Evolutionary conservation across 2,329 filamentous ascomycete genomes (phyloP).

Genomic region (Trichothecium roseum): DNA sequence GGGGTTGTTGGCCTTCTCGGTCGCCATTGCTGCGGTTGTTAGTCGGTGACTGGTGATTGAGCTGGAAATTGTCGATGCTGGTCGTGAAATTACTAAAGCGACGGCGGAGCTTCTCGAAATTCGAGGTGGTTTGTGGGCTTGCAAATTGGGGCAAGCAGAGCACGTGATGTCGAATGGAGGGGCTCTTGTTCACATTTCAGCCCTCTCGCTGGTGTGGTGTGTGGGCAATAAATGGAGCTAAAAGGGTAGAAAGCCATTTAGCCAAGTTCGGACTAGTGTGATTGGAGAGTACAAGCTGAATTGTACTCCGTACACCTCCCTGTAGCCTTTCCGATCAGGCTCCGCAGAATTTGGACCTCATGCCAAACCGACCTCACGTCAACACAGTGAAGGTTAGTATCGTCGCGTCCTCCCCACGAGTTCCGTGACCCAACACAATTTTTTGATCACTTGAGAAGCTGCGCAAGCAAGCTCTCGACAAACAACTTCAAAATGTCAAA

Average conservation of each 20-base stretch:
- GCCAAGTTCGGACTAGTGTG: constrained; percentile 14
- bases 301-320: constrained; percentile 15
- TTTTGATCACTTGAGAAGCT: constrained; percentile 29
- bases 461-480: constrained; percentile 17
- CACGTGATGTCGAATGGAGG: no score
- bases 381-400: constrained; percentile 26
- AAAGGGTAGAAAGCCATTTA: constrained; percentile 8
- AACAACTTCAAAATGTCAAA: constrained; percentile 32
- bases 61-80: constrained; percentile 17
- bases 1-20: constrained; percentile 90
- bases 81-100: constrained; percentile 13
- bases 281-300: constrained; percentile 14
- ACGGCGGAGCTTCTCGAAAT: constrained; percentile 15
- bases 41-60: constrained; percentile 19
- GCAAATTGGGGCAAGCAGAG: no score
- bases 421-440: constrained; percentile 29
- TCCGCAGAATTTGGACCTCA: constrained; percentile 34
- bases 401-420: constrained; percentile 25
- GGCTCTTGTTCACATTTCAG: no score
- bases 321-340: constrained; percentile 29
- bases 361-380: constrained; percentile 26
- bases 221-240: constrained; percentile 12
- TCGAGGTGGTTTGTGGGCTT: no score
- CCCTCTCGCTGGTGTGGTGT: constrained; percentile 26
- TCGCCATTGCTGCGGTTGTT: constrained; percentile 34